Percentiles rank a stretch among this genome's conserved stretches.
These are phyloP conservation scores for Syzygium syzygioides DNA, from an alignment of 441 rosid species.

Conservation along the genomic window DNA sequence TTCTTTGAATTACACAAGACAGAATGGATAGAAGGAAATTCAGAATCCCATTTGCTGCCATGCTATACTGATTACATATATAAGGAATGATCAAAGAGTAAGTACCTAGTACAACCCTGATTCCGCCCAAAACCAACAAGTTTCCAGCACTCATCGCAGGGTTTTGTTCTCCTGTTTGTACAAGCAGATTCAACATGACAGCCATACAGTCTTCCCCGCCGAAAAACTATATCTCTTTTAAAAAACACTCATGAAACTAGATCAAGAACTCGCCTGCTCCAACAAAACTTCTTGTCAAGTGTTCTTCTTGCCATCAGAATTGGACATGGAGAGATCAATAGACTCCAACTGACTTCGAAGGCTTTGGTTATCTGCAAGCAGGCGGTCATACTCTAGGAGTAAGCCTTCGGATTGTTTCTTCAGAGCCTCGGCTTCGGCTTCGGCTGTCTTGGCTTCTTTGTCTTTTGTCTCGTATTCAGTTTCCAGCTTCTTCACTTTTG, in stretches of 20 bases:
- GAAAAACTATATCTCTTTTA: background rate
- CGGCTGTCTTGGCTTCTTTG: slow-evolving; percentile 44
- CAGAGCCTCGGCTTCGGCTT: slow-evolving; percentile 53
- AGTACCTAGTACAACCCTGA: background rate
- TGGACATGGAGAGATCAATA: slow-evolving; percentile 25
- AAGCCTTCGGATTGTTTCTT: slow-evolving; percentile 70
- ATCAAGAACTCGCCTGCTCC: background rate
- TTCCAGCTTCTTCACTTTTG: slow-evolving; percentile 45
- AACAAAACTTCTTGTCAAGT: background rate
- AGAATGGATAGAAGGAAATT: background rate
- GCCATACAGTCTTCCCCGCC: background rate
- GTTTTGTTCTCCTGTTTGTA: background rate
- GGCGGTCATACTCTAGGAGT: slow-evolving; percentile 59
- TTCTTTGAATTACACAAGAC: background rate
- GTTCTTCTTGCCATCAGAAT: slow-evolving; percentile 50
- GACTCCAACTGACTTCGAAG: slow-evolving; percentile 58
- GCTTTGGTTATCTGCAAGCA: slow-evolving; percentile 70
- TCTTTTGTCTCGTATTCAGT: slow-evolving; percentile 38
- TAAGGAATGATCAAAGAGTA: background rate
- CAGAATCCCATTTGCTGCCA: background rate
- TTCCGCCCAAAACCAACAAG: background rate
- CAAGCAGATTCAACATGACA: background rate
- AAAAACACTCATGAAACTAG: background rate
- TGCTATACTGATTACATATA: background rate
- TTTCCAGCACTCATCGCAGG: background rate